A percentile compares a stretch with the other conserved stretches of the same genome.
Conservation (phyloP, 129 eudicot genomes). For the Tagetes patula region DNA sequence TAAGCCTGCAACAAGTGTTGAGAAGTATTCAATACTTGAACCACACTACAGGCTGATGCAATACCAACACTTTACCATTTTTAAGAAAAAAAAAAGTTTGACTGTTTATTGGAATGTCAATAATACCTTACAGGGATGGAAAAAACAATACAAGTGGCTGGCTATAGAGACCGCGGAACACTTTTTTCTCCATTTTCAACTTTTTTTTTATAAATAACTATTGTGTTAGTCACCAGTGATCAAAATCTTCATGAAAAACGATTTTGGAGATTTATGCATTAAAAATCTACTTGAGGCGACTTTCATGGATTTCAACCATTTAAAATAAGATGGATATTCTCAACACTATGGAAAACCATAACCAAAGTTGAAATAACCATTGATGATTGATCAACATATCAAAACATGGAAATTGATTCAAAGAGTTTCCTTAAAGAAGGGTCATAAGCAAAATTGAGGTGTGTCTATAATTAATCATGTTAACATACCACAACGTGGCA, state of each 20-base stretch:
- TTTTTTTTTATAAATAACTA: not conserved
- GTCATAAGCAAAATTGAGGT: not conserved
- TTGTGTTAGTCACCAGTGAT: not conserved
- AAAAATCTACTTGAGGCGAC: not conserved
- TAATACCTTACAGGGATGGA: not conserved
- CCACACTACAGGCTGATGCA: not conserved
- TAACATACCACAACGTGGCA: not conserved
- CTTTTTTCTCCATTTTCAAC: not conserved
- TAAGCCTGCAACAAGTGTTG: constrained; percentile 61
- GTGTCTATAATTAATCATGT: not conserved
- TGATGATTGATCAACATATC: not conserved
- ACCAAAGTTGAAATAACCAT: not conserved
- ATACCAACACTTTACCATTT: constrained; percentile 2
- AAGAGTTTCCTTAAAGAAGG: not conserved
- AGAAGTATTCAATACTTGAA: not conserved
- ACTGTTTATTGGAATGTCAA: not conserved
- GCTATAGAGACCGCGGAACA: not conserved
- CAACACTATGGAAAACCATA: not conserved
- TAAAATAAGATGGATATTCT: not conserved
- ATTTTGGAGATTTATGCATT: not conserved
- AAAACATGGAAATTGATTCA: not conserved
- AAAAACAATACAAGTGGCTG: not conserved
- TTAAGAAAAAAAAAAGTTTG: not conserved
- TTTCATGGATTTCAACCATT: not conserved
- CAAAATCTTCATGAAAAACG: not conserved